Evolutionary conservation across 495 filamentous ascomycete species (phyloP).

Genomic region (Pseudevernia furfuracea): DNA sequence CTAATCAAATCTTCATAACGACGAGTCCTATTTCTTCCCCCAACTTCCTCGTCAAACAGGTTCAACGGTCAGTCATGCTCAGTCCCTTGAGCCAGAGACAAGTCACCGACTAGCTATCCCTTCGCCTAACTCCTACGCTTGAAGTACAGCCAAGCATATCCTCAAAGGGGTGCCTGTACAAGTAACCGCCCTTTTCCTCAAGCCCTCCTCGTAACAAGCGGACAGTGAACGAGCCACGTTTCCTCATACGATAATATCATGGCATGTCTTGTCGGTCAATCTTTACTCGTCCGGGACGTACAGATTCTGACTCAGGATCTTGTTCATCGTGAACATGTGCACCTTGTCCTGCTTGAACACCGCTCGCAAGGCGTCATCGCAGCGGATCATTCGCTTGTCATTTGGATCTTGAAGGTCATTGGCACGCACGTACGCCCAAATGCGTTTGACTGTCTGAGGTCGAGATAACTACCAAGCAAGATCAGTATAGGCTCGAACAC

Average conservation of each 20-base stretch:
- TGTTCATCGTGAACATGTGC: constrained; percentile 99
- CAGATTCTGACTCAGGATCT: constrained; percentile 61
- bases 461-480: constrained; percentile 59
- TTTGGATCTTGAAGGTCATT: constrained; percentile 80
- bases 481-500: constrained; percentile 4
- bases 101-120: neutral
- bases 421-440: constrained; percentile 89
- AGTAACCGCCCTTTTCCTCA: neutral
- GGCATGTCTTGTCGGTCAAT: neutral
- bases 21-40: neutral
- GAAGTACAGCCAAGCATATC: neutral
- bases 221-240: neutral
- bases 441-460: constrained; percentile 87
- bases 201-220: neutral
- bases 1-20: neutral
- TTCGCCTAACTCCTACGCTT: neutral
- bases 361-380: constrained; percentile 80
- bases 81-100: neutral
- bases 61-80: neutral
- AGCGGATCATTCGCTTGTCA: constrained; percentile 85
- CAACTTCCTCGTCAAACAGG: neutral
- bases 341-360: constrained; percentile 87
- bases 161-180: neutral
- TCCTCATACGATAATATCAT: neutral
- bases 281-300: constrained; percentile 54